Evolutionary conservation across 1,139 yeast genomes (phyloP).

Genomic region (Blastobotrys buckinghamii): DNA sequence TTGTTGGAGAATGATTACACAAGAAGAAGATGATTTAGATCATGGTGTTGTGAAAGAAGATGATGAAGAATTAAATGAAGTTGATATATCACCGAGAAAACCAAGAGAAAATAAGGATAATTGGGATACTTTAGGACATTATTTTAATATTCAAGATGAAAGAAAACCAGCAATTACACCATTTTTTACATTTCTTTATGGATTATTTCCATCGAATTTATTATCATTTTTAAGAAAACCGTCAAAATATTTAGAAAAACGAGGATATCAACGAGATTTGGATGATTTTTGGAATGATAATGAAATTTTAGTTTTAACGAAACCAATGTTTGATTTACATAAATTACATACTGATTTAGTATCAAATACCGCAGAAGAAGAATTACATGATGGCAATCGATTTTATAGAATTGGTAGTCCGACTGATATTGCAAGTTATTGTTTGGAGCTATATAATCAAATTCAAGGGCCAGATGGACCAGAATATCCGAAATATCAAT

Average conservation of each 20-base stretch:
- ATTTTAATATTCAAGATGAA: constrained; percentile 21
- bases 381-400: constrained; percentile 34
- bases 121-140: constrained; percentile 33
- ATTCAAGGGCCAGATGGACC: constrained; percentile 4
- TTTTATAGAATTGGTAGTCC: constrained; percentile 30
- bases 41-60: constrained; percentile 10
- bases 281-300: constrained; percentile 33
- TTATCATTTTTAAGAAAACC: constrained; percentile 44
- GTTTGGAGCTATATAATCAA: constrained; percentile 28
- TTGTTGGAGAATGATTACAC: constrained; percentile 32
- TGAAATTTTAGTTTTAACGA: constrained; percentile 30
- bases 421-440: constrained; percentile 34
- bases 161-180: constrained; percentile 27
- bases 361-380: constrained; percentile 37
- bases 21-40: constrained; percentile 14
- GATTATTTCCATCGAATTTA: constrained; percentile 53
- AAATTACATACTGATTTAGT: constrained; percentile 48
- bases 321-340: constrained; percentile 32
- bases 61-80: not conserved
- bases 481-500: constrained; percentile 9
- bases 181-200: constrained; percentile 48
- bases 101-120: constrained; percentile 9
- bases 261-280: constrained; percentile 19
- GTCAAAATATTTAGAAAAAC: constrained; percentile 27
- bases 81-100: not conserved